Evolutionary conservation across 2,329 filamentous ascomycete species (phyloP), one percentile per base, ranked within the genome.

Genomic region (Hypoxylon sp.): DNA sequence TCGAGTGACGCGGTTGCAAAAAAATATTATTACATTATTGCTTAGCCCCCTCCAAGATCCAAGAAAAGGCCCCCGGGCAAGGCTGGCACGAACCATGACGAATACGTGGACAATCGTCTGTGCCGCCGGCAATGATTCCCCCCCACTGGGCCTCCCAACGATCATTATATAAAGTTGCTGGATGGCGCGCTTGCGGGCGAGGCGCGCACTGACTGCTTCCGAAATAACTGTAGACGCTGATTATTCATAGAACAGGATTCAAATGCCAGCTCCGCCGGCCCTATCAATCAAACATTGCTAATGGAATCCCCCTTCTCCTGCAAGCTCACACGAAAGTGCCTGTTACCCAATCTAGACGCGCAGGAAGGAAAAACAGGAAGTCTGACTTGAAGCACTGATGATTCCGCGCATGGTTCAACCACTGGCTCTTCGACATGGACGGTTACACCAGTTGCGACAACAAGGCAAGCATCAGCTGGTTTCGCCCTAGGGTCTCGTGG

Each of bases 371-470:
- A 46, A 60, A 51, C 20, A 61, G 51, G 33, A 55, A 59, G n/a
- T n/a, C n/a, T 26, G 24, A 26, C 36, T 40, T 69, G 63, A 69
- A 53, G 63, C 60, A 61, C 44, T 61, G 48, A 38, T 49, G 46
- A 65, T 61, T 61, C n/a, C 24, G 54, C 63, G 49, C 44, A 67
- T 56, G 50, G 56, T 51, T 48, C 61, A 59, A 46, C 36, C 26
- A 57, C 50, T 53, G 45, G 46, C 38, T 28, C 61, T 59, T 51
- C 61, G 32, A 65, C 64, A 24, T 63, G 64, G 57, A 64, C 61
- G 61, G 67, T 69, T 67, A 67, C 67, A 69, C 67, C 64, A 67
- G 67, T 69, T 67, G 67, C 64, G 64, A 69, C 67, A 67, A 48
- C 67, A 69, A 61, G 67, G 61, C 66, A 67, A 64, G 64, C 67